Conservation (phyloP, 495 filamentous ascomycete genomes). For the Neurospora sp. region DNA sequence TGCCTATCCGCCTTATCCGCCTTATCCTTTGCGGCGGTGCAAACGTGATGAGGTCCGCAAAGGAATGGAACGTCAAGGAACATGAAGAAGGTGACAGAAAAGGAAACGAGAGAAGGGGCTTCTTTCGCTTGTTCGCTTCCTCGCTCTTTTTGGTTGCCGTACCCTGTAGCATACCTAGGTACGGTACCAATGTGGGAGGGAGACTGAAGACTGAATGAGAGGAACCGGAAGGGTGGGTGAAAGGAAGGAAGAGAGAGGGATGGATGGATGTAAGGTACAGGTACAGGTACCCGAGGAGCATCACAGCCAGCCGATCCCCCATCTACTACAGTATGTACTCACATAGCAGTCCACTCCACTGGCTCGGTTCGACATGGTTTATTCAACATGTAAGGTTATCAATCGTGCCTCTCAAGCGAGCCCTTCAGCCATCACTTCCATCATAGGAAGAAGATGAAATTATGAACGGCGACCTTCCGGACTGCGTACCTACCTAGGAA, state of each 20-base stretch:
- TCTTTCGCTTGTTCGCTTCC: too few relatives aligned
- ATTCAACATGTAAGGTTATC: too few relatives aligned
- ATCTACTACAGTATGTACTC: too few relatives aligned
- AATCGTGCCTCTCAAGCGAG: too few relatives aligned
- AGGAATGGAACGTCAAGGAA: too few relatives aligned
- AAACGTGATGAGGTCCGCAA: not conserved
- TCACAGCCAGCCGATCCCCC: not conserved
- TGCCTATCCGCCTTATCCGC: not conserved
- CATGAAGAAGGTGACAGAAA: too few relatives aligned
- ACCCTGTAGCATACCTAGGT: too few relatives aligned
- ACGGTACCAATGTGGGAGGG: not conserved
- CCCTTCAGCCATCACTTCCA: too few relatives aligned
- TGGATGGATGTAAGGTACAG: not conserved
- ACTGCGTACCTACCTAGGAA: not conserved
- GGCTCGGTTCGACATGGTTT: not conserved
- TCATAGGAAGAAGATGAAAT: not conserved
- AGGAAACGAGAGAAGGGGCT: too few relatives aligned
- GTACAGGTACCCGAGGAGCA: not conserved
- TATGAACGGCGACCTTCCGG: not conserved
- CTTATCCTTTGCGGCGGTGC: not conserved
- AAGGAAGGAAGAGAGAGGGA: not conserved
- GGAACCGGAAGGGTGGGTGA: not conserved
- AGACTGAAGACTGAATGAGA: not conserved
- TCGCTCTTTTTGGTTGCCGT: too few relatives aligned
- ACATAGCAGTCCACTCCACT: not conserved